Conservation (phyloP, 768 basidiomycete species). For the Amanita brunnescens region DNA sequence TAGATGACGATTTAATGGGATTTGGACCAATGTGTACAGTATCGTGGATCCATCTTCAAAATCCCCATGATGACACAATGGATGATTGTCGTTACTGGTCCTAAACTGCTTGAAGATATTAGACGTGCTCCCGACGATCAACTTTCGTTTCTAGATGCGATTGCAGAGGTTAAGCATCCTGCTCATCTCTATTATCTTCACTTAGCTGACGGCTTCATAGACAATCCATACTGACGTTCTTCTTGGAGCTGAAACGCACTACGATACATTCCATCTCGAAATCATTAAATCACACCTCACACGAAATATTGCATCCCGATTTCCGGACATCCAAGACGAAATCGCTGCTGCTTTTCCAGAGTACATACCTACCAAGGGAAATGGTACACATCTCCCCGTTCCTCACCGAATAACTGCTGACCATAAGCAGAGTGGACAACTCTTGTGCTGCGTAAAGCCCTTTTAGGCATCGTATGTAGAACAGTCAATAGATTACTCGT, state of each 20-base stretch:
- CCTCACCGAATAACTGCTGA: background rate
- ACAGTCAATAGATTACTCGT: conserved; percentile 18
- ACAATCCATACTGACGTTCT: conserved; percentile 26
- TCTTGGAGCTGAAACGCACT: conserved; percentile 17
- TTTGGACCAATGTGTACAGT: conserved; percentile 7
- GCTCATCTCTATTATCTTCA: background rate
- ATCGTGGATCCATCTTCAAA: conserved; percentile 27
- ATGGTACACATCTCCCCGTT: background rate
- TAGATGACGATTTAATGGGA: background rate
- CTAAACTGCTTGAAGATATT: conserved; percentile 32
- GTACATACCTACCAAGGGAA: conserved; percentile 7
- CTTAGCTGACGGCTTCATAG: conserved; percentile 8
- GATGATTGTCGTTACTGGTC: conserved; percentile 35
- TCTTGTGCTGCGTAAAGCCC: conserved; percentile 8
- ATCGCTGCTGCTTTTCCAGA: conserved; percentile 14
- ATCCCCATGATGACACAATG: conserved; percentile 35
- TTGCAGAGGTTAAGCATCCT: conserved; percentile 13
- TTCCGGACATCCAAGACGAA: conserved; percentile 19
- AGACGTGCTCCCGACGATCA: conserved; percentile 35
- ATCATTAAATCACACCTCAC: conserved; percentile 20
- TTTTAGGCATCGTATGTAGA: conserved; percentile 15
- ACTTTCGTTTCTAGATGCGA: conserved; percentile 31
- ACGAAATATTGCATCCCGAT: conserved; percentile 18
- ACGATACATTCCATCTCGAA: conserved; percentile 12
- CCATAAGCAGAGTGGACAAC: conserved; percentile 11